These are phyloP conservation scores for Xylaria flabelliformis DNA, from an alignment of 495 filamentous ascomycete genomes.

Conservation along the genomic window DNA sequence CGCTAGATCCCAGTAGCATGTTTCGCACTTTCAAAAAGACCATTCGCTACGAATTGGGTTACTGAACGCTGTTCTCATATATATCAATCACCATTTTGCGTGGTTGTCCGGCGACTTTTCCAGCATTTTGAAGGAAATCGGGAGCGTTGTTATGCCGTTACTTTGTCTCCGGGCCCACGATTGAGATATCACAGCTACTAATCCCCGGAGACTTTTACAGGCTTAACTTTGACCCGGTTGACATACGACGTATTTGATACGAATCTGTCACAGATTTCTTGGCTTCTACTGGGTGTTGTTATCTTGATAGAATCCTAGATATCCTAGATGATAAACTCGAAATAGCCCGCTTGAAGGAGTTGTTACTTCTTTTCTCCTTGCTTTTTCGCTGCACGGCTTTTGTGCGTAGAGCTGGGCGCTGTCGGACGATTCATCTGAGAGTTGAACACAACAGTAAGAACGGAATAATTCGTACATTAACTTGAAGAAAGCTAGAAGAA, in stretches of 20 bases:
- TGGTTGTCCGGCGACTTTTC: slow-evolving; percentile 6
- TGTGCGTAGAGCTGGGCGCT: not conserved
- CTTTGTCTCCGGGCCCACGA: slow-evolving; percentile 15
- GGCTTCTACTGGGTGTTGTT: too few species aligned
- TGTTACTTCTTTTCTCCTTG: not conserved
- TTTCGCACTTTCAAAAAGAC: not conserved
- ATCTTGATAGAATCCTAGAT: too few species aligned
- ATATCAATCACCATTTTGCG: not conserved
- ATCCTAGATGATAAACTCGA: not conserved
- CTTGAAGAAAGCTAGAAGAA: not conserved
- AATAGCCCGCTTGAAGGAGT: not conserved
- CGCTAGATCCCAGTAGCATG: not conserved
- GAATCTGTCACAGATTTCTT: not conserved
- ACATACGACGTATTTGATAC: not conserved
- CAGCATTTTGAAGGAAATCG: not conserved
- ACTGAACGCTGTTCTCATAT: not conserved
- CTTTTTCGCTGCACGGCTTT: not conserved
- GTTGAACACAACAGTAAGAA: not conserved
- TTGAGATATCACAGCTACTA: not conserved
- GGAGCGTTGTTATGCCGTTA: not conserved
- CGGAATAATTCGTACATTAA: not conserved
- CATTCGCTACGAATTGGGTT: not conserved
- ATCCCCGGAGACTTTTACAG: slow-evolving; percentile 5
- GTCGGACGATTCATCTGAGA: not conserved
- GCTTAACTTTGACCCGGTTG: slow-evolving; percentile 3